A percentile compares a stretch with the other conserved stretches of the same genome.
phyloP scores from a whole-genome alignment of 805 yeast species.

The Sugiyamaella mastotermitis region DNA sequence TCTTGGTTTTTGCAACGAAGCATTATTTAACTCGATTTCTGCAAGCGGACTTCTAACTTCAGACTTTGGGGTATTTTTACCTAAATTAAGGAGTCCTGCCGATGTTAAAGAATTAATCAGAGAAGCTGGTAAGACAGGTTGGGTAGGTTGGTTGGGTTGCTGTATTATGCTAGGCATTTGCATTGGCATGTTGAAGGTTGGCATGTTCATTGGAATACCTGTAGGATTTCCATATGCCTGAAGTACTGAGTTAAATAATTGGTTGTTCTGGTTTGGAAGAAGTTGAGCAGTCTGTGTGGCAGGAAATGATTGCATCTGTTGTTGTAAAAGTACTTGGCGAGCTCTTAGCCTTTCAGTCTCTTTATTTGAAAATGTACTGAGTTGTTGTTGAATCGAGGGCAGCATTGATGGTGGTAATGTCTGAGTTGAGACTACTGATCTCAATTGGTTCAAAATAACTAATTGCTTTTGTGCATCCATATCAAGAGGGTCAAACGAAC shows the following conservation, averaged over 20 bases:
- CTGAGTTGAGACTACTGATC: constrained; percentile 24
- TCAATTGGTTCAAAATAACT: constrained; percentile 26
- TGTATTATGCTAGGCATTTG: too few relatives aligned
- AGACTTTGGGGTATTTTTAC: not conserved
- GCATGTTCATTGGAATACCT: not conserved
- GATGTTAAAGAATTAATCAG: constrained; percentile 22
- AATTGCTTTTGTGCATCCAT: constrained; percentile 27
- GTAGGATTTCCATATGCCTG: not conserved
- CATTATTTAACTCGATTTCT: constrained; percentile 29
- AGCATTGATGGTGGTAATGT: constrained; percentile 25
- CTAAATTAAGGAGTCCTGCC: constrained; percentile 22
- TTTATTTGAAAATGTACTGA: constrained; percentile 23
- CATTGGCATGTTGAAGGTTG: too few relatives aligned
- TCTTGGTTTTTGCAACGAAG: constrained; percentile 28
- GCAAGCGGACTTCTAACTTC: constrained; percentile 5
- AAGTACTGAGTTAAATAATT: not conserved
- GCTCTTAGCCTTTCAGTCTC: constrained; percentile 24
- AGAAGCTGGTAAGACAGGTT: constrained; percentile 7
- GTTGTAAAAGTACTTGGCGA: not conserved
- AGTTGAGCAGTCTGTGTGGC: too few relatives aligned
- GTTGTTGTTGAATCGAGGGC: constrained; percentile 26
- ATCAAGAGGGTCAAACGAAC: constrained; percentile 21
- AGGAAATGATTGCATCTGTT: not conserved
- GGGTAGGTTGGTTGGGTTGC: not conserved
- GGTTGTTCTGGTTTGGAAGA: too few relatives aligned